These are phyloP conservation scores for Lepidopterella palustris DNA, from an alignment of 495 filamentous ascomycete species.

Conservation along the genomic window DNA sequence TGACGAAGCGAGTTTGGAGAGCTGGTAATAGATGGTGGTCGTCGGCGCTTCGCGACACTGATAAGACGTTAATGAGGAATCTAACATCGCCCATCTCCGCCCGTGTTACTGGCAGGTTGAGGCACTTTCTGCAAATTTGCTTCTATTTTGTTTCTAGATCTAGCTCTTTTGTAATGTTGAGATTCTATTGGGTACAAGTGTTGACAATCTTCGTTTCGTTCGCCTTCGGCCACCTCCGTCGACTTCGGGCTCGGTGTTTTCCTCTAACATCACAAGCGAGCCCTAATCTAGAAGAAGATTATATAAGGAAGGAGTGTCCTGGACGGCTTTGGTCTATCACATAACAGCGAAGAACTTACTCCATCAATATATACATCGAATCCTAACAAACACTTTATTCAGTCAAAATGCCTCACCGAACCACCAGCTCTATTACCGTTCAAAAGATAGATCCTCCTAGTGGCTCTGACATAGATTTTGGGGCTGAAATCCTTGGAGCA, in stretches of 20 bases:
- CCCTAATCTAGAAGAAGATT: background rate
- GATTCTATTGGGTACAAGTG: background rate
- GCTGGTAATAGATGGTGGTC: too few species aligned
- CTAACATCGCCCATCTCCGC: background rate
- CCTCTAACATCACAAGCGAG: background rate
- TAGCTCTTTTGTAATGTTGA: background rate
- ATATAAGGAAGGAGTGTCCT: background rate
- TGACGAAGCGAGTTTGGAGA: too few species aligned
- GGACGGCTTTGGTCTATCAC: background rate
- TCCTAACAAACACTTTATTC: background rate
- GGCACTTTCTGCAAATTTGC: background rate
- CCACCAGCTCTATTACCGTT: conserved; percentile 11
- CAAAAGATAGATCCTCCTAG: conserved; percentile 12
- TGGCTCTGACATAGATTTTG: conserved; percentile 17
- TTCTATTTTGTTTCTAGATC: background rate
- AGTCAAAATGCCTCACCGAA: conserved; percentile 15
- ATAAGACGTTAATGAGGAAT: background rate
- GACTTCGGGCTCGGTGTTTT: background rate
- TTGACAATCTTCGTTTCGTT: background rate
- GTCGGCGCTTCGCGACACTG: background rate
- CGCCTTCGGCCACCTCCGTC: conserved; percentile 3
- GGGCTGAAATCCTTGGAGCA: conserved; percentile 16
- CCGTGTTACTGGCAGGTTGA: background rate
- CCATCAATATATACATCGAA: background rate
- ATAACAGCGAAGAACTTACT: background rate